Evolutionary conservation across 208 protist genomes (phyloP).

Genomic region (Tetramitus jugosus): DNA sequence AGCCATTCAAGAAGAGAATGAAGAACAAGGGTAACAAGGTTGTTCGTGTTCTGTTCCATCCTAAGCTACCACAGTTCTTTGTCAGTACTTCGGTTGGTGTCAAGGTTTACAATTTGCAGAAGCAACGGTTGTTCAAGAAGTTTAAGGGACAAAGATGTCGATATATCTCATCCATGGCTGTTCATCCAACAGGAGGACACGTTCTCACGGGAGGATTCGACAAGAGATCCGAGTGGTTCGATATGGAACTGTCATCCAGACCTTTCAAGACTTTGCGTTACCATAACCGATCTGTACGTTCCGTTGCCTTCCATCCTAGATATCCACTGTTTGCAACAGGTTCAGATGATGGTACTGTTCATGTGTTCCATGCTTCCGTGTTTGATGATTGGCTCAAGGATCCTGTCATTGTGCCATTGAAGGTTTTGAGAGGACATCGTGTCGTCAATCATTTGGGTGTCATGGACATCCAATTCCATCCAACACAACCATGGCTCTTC

Average conservation of each 20-base stretch:
- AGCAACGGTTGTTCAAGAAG: conserved; percentile 87
- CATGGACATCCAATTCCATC: conserved; percentile 87
- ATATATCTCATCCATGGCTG: conserved; percentile 69
- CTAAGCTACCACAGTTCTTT: conserved; percentile 95
- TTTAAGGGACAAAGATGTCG: conserved; percentile 78
- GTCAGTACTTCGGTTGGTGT: conserved; percentile 81
- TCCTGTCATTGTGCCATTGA: conserved; percentile 96
- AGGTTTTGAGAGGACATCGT: conserved; percentile 87
- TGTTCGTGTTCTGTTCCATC: conserved; percentile 82
- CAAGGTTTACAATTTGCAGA: conserved; percentile 93
- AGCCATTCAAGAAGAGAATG: conserved; percentile 47
- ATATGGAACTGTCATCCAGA: conserved; percentile 89
- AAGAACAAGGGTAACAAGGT: conserved; percentile 36
- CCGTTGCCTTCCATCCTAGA: conserved; percentile 56
- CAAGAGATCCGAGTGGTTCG: conserved; percentile 88
- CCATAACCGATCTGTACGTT: conserved; percentile 81
- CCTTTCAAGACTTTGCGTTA: conserved; percentile 92
- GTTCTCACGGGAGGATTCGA: conserved; percentile 67
- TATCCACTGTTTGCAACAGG: conserved; percentile 92
- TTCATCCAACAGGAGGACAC: conserved; percentile 94
- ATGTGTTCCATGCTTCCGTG: conserved; percentile 81
- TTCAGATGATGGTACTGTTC: conserved; percentile 85
- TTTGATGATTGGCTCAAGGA: conserved; percentile 95
- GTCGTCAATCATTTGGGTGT: conserved; percentile 53
- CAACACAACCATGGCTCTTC: conserved; percentile 97